A percentile compares a stretch with the other conserved stretches of the same genome.
phyloP scores from a whole-genome alignment of 306 rosid species.

The Cicer cuneatum region DNA sequence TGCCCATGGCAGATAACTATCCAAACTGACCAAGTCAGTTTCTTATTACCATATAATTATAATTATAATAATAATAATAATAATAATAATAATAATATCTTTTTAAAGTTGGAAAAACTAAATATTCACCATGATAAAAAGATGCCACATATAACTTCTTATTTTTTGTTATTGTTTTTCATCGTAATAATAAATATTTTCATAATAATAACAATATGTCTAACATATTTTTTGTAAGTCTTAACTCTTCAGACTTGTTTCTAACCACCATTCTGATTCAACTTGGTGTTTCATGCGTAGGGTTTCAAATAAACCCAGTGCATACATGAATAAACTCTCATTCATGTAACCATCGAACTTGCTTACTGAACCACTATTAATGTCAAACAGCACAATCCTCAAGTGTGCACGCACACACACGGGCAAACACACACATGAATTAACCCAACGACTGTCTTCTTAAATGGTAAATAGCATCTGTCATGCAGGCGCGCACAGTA shows the following conservation, averaged over 20 bases:
- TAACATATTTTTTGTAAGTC: neutral
- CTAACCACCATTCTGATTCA: neutral
- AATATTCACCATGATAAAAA: too few species aligned
- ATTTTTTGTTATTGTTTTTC: too few species aligned
- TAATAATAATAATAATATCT: too few species aligned
- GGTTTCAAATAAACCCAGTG: neutral
- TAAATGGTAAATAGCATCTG: neutral
- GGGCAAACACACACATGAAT: neutral
- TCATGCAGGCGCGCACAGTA: neutral
- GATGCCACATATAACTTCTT: too few species aligned
- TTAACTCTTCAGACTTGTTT: neutral
- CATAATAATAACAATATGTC: too few species aligned
- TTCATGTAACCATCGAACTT: neutral
- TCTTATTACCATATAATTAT: too few species aligned
- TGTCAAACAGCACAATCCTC: neutral
- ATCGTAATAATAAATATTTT: too few species aligned
- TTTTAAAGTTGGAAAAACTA: too few species aligned
- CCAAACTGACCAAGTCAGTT: too few species aligned
- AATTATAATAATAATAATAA: too few species aligned
- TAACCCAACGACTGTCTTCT: neutral
- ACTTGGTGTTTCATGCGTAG: neutral
- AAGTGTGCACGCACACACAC: neutral
- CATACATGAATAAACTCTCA: neutral
- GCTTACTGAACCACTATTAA: neutral
- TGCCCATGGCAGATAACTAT: too few species aligned